phyloP scores from a whole-genome alignment of 1,139 yeast species.

The Tardiomyces digboiensis region DNA sequence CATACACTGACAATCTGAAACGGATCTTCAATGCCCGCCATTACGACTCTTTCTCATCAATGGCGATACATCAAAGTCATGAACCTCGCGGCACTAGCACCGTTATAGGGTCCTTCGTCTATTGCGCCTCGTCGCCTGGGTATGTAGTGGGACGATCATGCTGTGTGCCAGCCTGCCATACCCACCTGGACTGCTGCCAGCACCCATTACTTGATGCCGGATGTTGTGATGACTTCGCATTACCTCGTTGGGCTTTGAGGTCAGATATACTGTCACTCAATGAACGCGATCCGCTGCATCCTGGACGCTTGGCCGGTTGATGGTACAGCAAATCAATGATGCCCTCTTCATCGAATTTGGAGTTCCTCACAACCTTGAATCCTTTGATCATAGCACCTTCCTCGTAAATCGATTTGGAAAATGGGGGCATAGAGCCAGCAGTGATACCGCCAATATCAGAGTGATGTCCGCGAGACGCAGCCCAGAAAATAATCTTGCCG shows the following conservation, averaged over 20 bases:
- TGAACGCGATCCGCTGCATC: conserved; percentile 53
- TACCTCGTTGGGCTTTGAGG: conserved; percentile 58
- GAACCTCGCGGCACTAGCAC: too few relatives aligned
- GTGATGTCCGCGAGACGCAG: conserved; percentile 60
- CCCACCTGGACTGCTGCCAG: too few relatives aligned
- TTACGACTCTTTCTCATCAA: too few relatives aligned
- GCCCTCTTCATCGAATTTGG: conserved; percentile 46
- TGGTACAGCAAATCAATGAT: conserved; percentile 37
- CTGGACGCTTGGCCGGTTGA: conserved; percentile 45
- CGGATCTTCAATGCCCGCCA: too few relatives aligned
- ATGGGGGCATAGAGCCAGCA: conserved; percentile 61
- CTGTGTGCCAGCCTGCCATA: too few relatives aligned
- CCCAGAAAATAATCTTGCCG: conserved; percentile 43
- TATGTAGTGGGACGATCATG: too few relatives aligned
- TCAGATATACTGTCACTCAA: conserved; percentile 52
- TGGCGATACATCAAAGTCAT: too few relatives aligned
- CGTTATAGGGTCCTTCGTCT: too few relatives aligned
- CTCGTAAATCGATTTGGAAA: conserved; percentile 49
- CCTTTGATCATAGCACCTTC: conserved; percentile 56
- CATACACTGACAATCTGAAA: too few relatives aligned
- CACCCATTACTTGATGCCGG: too few relatives aligned
- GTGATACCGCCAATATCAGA: conserved; percentile 59
- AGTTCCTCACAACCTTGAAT: conserved; percentile 44
- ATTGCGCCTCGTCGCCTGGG: too few relatives aligned
- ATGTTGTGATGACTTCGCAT: too few relatives aligned